Evolutionary conservation across 768 basidiomycete species (phyloP).

Genomic region (Lactarius hatsudake): DNA sequence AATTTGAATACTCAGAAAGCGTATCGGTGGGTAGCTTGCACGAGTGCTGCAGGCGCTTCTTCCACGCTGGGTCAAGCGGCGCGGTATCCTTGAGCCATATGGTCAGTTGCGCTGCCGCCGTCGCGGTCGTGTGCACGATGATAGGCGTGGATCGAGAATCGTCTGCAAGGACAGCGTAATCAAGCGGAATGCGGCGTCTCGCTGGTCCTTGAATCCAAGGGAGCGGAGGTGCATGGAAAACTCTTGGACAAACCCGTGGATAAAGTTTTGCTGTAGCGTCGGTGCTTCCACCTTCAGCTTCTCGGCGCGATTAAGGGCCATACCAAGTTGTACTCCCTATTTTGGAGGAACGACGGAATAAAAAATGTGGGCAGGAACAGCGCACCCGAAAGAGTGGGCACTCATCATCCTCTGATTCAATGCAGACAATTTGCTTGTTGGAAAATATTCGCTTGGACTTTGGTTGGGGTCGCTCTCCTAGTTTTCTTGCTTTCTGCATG

Average conservation of each 20-base stretch:
- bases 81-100: slow-evolving; percentile 44
- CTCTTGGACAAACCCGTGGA: slow-evolving; percentile 25
- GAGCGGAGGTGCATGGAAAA: slow-evolving; percentile 27
- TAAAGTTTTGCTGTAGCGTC: slow-evolving; percentile 27
- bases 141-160: slow-evolving; percentile 43
- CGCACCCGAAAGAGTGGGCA: slow-evolving; percentile 36
- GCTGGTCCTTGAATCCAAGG: slow-evolving; percentile 49
- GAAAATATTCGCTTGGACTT: slow-evolving; percentile 39
- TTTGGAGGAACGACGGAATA: slow-evolving; percentile 1
- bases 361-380: neutral
- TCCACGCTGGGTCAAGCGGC: slow-evolving; percentile 5
- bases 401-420: slow-evolving; percentile 32
- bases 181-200: slow-evolving; percentile 57
- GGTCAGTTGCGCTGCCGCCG: slow-evolving; percentile 40
- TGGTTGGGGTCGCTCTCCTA: slow-evolving; percentile 34
- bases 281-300: slow-evolving; percentile 31
- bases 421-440: slow-evolving; percentile 48
- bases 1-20: neutral
- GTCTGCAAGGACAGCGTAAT: slow-evolving; percentile 51
- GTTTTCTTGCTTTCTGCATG: slow-evolving; percentile 28
- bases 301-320: slow-evolving; percentile 32
- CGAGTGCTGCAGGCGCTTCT: slow-evolving; percentile 15
- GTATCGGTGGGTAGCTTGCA: slow-evolving; percentile 18
- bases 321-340: slow-evolving; percentile 33
- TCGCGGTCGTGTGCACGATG: slow-evolving; percentile 31